Evolutionary conservation across 139 green algal species (phyloP).

Genomic region (Chlorella sorokiniana): DNA sequence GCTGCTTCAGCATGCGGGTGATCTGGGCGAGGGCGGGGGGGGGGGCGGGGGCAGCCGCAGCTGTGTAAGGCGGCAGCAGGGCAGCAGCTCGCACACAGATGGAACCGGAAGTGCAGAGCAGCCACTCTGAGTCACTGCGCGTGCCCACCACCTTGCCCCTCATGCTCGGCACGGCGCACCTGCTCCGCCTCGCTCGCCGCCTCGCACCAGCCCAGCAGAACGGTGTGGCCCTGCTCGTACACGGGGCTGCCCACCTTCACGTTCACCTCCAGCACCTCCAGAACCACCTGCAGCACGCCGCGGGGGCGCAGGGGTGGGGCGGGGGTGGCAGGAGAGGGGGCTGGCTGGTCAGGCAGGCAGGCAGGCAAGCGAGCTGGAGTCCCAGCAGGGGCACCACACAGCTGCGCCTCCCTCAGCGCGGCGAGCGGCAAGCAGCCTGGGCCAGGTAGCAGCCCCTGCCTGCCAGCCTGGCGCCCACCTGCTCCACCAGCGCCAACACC

Average conservation of each 20-base stretch:
- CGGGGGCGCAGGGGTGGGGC: not conserved
- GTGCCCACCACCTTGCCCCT: no score
- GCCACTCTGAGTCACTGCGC: no score
- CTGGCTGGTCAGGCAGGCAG: not conserved
- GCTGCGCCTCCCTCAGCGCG: no score
- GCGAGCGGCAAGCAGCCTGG: no score
- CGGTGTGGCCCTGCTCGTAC: constrained; percentile 49
- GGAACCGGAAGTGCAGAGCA: no score
- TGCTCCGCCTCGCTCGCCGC: not conserved
- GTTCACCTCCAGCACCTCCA: not conserved
- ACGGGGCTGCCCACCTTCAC: constrained; percentile 48
- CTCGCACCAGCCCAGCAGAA: not conserved
- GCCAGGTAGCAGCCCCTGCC: not conserved
- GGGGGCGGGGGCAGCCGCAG: no score
- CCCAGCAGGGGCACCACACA: no score
- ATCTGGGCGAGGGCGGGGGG: not conserved
- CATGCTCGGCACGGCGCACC: not conserved
- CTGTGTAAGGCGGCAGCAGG: no score
- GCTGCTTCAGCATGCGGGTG: not conserved
- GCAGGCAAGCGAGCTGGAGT: no score
- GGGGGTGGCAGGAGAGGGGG: not conserved
- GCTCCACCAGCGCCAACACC: constrained; percentile 66
- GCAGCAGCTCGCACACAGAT: no score
- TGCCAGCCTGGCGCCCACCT: constrained; percentile 12
- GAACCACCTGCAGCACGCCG: not conserved